Percentiles rank a stretch among this genome's conserved stretches.
phyloP scores from a whole-genome alignment of 176 grass and related monocot species.

The Dendrocalamus sinicus region DNA sequence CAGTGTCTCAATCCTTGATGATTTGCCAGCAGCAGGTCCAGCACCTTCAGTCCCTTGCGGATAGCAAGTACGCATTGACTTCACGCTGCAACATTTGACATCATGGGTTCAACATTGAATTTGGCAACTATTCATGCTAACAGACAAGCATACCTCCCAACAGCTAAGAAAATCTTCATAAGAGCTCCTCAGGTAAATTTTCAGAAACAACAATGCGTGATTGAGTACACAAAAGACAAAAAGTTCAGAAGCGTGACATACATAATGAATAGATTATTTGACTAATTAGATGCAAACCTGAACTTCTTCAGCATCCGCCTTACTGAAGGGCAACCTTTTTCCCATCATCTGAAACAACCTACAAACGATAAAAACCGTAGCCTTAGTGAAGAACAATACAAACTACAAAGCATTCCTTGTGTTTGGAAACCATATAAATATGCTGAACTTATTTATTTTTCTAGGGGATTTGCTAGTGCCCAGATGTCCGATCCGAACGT shows the following conservation, averaged over 20 bases:
- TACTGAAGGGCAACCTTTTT: constrained; percentile 83
- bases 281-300: constrained; percentile 60
- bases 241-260: constrained; percentile 9
- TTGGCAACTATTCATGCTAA: constrained; percentile 13
- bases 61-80: constrained; percentile 96
- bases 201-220: constrained; percentile 91
- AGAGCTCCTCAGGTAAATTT: not conserved
- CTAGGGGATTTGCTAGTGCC: no score
- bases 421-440: not conserved
- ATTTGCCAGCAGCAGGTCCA: constrained; percentile 55
- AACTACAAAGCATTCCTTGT: constrained; percentile 4
- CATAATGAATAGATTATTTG: constrained; percentile 1
- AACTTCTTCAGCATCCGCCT: constrained; percentile 75
- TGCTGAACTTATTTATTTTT: no score
- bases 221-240: constrained; percentile 42
- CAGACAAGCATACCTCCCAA: constrained; percentile 71
- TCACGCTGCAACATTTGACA: constrained; percentile 68
- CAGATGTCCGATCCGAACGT: no score
- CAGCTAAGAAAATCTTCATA: constrained; percentile 92
- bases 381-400: constrained; percentile 22
- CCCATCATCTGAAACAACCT: constrained; percentile 96
- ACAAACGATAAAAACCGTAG: constrained; percentile 9
- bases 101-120: constrained; percentile 22
- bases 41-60: constrained; percentile 67
- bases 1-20: constrained; percentile 75